Evolutionary conservation across 768 basidiomycete genomes (phyloP), one percentile per base, ranked within the genome.

Genomic region (Suillus paluster): DNA sequence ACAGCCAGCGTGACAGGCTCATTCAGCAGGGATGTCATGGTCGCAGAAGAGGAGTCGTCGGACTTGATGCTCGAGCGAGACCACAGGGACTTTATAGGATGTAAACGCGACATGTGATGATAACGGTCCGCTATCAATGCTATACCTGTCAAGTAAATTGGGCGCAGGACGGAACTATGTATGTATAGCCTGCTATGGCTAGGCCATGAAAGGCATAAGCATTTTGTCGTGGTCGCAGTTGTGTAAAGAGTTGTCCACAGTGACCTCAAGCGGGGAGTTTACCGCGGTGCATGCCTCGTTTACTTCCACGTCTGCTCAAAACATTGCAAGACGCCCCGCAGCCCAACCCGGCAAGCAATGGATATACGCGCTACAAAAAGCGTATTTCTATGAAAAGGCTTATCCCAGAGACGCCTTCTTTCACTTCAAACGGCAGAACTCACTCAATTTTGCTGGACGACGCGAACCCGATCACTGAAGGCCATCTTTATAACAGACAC

Each of bases 1-100:
- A 95, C 78, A 15, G 86, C 92, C 39, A 95, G 67, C 0, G 91
- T 94, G 49, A 94, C 77, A 12, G 87, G 84, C 21, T 74, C 58
- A 14, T 27, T 62, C 17, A 61, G 30, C 21, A 48, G 45, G 36
- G 60, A 44, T 25, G 8, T 49, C 61, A 38, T 59, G 67, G 68
- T 76, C n/a, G 4, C 36, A 52, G 52, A 53, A 25, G 60, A 63
- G 25, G 62, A 56, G 23, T 49, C 67, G 64, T 70, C 75, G 44
- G 65, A 59, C 63, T 60, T 74, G 38, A 65, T 57, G 34, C 75
- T 71, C 54, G 70, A 75, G 49, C 75, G 73, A 30, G 46, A 61
- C 75, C 78, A 80, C 57, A 79, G 68, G 14, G 65, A 70, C 63
- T 77, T 80, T 30, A 75, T 76, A 60, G 67, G 72, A 46, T 57